A percentile compares a stretch with the other conserved stretches of the same genome.
These are phyloP conservation scores for Jatropha curcas DNA, from an alignment of 345 rosid genomes.

Conservation along the genomic window DNA sequence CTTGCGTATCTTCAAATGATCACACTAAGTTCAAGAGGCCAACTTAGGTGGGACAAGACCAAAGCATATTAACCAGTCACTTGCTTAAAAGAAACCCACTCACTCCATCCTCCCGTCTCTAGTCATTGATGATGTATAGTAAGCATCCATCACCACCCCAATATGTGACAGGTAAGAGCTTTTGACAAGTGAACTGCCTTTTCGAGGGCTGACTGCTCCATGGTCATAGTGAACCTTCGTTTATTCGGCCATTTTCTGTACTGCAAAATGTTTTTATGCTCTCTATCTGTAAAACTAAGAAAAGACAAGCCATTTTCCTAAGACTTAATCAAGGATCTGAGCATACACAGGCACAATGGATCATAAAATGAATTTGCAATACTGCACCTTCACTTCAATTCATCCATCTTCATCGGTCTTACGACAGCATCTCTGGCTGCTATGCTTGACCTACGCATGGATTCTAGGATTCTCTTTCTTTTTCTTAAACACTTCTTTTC, in stretches of 20 bases:
- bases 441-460: constrained; percentile 58
- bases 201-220: constrained; percentile 52
- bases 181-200: constrained; percentile 58
- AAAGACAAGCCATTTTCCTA: neutral
- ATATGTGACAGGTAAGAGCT: constrained; percentile 72
- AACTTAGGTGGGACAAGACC: neutral
- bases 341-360: no score
- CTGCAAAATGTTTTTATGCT: constrained; percentile 46
- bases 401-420: constrained; percentile 35
- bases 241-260: constrained; percentile 36
- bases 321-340: neutral
- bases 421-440: constrained; percentile 39
- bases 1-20: constrained; percentile 72
- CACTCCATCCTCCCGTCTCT: constrained; percentile 95
- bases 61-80: constrained; percentile 3
- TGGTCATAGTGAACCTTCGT: constrained; percentile 34
- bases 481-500: constrained; percentile 42
- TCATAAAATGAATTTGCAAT: neutral
- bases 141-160: constrained; percentile 75
- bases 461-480: constrained; percentile 56
- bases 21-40: constrained; percentile 42
- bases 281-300: constrained; percentile 46
- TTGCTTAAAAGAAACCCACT: constrained; percentile 23
- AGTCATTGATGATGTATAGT: constrained; percentile 69
- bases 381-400: constrained; percentile 39